Percentiles rank a stretch among this genome's conserved stretches.
Conservation (phyloP, 768 basidiomycete species). For the Chiua virens region DNA sequence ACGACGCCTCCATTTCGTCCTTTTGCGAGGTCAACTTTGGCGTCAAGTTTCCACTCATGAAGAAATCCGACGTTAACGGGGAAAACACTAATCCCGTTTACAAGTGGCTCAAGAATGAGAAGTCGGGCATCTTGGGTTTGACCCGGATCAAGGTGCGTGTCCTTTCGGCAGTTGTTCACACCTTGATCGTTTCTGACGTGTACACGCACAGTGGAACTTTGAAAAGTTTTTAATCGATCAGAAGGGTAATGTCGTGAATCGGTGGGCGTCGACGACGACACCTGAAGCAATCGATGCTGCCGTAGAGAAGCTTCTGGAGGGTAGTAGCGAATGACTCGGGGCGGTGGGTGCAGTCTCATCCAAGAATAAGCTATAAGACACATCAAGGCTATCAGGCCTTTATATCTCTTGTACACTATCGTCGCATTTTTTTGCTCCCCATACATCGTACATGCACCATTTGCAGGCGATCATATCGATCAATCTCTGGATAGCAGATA, state of each 20-base stretch:
- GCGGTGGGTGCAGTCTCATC: neutral
- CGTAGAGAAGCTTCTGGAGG: conserved; percentile 56
- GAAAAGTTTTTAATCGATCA: conserved; percentile 85
- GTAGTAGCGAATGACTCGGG: conserved; percentile 18
- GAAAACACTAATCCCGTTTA: conserved; percentile 79
- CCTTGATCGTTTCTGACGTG: neutral
- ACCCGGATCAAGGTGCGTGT: conserved; percentile 67
- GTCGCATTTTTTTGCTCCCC: too few species aligned
- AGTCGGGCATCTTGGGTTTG: conserved; percentile 69
- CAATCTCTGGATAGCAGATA: too few species aligned
- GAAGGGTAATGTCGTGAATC: conserved; percentile 70
- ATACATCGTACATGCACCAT: too few species aligned
- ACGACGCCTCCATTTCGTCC: conserved; percentile 68
- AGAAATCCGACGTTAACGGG: conserved; percentile 93
- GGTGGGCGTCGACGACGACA: conserved; percentile 76
- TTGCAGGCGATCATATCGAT: too few species aligned
- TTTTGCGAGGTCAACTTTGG: conserved; percentile 85
- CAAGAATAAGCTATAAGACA: conserved; percentile 16
- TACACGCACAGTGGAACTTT: conserved; percentile 73
- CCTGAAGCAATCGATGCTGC: conserved; percentile 63
- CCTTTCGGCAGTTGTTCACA: neutral
- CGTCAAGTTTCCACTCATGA: conserved; percentile 88
- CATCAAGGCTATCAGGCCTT: too few species aligned
- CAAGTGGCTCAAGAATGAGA: conserved; percentile 81
- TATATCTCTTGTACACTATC: too few species aligned